A percentile compares a stretch with the other conserved stretches of the same genome.
Evolutionary conservation across 2,329 filamentous ascomycete genomes (phyloP).

Genomic region (Aureobasidium sp.): DNA sequence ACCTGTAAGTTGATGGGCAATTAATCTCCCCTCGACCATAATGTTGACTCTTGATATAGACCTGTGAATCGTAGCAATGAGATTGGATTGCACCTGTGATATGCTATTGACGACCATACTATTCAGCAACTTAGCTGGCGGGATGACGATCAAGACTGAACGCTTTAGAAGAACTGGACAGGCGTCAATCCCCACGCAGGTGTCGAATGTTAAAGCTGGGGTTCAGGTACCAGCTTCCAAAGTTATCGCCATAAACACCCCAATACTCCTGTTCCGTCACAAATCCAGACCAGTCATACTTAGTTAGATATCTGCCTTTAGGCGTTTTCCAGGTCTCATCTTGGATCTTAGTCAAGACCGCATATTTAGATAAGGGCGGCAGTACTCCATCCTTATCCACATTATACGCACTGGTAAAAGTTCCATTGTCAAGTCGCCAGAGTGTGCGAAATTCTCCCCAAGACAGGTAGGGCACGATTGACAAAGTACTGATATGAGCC

Average conservation of each 20-base stretch:
- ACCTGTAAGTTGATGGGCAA: too few relatives aligned
- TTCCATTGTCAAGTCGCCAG: slow-evolving; percentile 41
- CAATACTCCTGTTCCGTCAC: slow-evolving; percentile 36
- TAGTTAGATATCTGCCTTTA: slow-evolving; percentile 43
- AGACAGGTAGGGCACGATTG: slow-evolving; percentile 38
- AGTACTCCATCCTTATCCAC: slow-evolving; percentile 38
- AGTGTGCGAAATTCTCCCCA: slow-evolving; percentile 44
- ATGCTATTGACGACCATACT: too few relatives aligned
- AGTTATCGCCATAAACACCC: slow-evolving; percentile 41
- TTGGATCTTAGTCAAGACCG: slow-evolving; percentile 39
- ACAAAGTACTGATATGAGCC: slow-evolving; percentile 51
- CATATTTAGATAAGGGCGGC: slow-evolving; percentile 36
- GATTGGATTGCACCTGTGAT: too few relatives aligned
- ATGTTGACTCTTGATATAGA: too few relatives aligned
- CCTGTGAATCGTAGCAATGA: too few relatives aligned
- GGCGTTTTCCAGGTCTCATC: slow-evolving; percentile 45
- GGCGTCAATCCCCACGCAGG: too few relatives aligned
- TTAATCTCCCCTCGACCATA: too few relatives aligned
- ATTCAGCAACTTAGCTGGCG: too few relatives aligned
- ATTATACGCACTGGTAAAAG: slow-evolving; percentile 39
- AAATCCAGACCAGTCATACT: slow-evolving; percentile 41
- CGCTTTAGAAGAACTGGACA: too few relatives aligned
- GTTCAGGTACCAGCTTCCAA: slow-evolving; percentile 43
- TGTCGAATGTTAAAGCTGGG: too few relatives aligned
- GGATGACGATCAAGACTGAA: too few relatives aligned